Evolutionary conservation across 371 early-diverging fungal genomes (phyloP).

Genomic region (Mycotypha africana): DNA sequence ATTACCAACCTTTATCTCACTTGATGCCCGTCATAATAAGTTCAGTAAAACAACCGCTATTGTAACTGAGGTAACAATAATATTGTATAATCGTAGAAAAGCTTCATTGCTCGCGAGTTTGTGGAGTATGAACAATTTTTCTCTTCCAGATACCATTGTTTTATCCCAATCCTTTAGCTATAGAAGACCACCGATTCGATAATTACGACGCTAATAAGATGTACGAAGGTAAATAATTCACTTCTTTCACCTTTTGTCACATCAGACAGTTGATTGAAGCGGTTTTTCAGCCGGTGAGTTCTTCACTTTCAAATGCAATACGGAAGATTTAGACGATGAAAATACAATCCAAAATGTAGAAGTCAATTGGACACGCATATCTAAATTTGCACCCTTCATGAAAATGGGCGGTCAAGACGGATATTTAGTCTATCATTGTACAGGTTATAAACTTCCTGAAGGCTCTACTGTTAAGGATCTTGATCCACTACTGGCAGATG

Average conservation of each 20-base stretch:
- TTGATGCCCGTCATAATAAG: constrained; percentile 16
- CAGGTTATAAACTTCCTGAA: constrained; percentile 28
- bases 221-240: constrained; percentile 38
- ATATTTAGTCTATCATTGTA: constrained; percentile 28
- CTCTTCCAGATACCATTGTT: constrained; percentile 26
- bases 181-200: constrained; percentile 22
- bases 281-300: constrained; percentile 25
- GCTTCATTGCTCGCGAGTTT: no score
- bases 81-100: no score
- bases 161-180: constrained; percentile 28
- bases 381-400: constrained; percentile 29
- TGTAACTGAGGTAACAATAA: constrained; percentile 18
- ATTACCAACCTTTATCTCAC: constrained; percentile 18
- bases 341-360: constrained; percentile 22
- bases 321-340: constrained; percentile 10
- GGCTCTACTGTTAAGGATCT: constrained; percentile 18
- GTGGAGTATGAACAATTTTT: no score
- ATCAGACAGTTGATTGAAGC: no score
- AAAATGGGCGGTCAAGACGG: constrained; percentile 29
- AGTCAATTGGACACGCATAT: constrained; percentile 31
- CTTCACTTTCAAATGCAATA: constrained; percentile 27
- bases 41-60: constrained; percentile 11
- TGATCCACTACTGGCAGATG: constrained; percentile 13
- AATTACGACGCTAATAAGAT: constrained; percentile 21
- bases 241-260: no score